Percentiles rank a stretch among this genome's conserved stretches.
phyloP scores from a whole-genome alignment of 2,329 filamentous ascomycete species.

The Aspergillus tamarii region DNA sequence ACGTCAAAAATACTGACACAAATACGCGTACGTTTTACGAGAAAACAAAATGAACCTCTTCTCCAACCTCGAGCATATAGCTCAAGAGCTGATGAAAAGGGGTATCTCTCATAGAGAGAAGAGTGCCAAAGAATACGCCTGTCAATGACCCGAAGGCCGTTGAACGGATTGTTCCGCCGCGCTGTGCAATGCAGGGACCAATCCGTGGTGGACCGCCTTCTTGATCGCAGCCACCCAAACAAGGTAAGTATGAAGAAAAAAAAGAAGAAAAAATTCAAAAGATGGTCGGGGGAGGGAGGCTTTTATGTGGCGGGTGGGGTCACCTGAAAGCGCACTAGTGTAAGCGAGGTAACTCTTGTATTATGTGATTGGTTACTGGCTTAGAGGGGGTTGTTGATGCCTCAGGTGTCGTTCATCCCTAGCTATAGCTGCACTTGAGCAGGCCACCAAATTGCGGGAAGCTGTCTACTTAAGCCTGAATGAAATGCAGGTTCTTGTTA shows the following conservation, averaged over 20 bases:
- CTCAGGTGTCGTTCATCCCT: not conserved
- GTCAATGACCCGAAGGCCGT: constrained; percentile 54
- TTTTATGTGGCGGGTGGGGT: constrained; percentile 23
- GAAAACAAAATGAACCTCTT: constrained; percentile 24
- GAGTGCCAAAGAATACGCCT: constrained; percentile 53
- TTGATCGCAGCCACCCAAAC: constrained; percentile 53
- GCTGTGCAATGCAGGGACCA: constrained; percentile 62
- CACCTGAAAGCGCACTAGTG: constrained; percentile 15
- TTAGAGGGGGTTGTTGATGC: not conserved
- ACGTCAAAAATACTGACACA: too few species aligned
- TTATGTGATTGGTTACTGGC: constrained; percentile 10
- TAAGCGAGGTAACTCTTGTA: constrained; percentile 18
- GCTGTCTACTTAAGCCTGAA: not conserved
- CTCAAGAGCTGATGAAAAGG: constrained; percentile 40
- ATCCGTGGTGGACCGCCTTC: constrained; percentile 49
- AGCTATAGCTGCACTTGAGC: too few species aligned
- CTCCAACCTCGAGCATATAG: constrained; percentile 37
- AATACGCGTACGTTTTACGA: not conserved
- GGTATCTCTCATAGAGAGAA: constrained; percentile 3
- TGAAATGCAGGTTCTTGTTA: not conserved
- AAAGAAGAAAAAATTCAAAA: constrained; percentile 38
- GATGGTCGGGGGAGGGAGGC: constrained; percentile 31
- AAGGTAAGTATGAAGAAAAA: constrained; percentile 57
- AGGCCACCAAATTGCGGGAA: not conserved
- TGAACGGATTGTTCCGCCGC: constrained; percentile 55